A percentile compares a stretch with the other conserved stretches of the same genome.
Evolutionary conservation across 805 yeast species (phyloP).

Genomic region (Saturnispora sekii): DNA sequence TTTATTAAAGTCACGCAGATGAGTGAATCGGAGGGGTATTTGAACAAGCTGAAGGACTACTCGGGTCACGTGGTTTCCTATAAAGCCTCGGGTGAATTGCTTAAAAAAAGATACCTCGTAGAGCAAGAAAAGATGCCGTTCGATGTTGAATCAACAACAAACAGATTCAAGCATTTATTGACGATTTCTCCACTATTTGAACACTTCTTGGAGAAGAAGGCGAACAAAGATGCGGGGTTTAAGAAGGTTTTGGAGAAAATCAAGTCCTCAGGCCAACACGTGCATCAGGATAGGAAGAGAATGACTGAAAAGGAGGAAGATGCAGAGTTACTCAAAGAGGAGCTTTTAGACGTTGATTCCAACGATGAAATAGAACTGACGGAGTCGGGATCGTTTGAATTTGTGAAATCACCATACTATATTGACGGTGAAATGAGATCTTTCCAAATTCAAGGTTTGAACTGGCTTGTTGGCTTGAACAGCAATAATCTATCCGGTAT

Average conservation of each 20-base stretch:
- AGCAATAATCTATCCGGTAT: slow-evolving; percentile 89
- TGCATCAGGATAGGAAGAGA: slow-evolving; percentile 40
- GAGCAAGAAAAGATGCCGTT: slow-evolving; percentile 28
- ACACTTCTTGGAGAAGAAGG: slow-evolving; percentile 59
- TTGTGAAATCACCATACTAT: slow-evolving; percentile 56
- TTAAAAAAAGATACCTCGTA: slow-evolving; percentile 21
- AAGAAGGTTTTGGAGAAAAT: slow-evolving; percentile 40
- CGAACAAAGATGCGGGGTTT: slow-evolving; percentile 50
- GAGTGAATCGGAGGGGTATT: slow-evolving; percentile 1
- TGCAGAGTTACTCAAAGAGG: slow-evolving; percentile 58
- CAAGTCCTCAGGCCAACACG: slow-evolving; percentile 9
- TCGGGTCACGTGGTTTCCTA: background rate
- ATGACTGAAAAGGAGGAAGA: slow-evolving; percentile 75
- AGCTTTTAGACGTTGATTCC: slow-evolving; percentile 21
- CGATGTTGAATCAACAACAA: slow-evolving; percentile 50
- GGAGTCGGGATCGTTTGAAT: slow-evolving; percentile 30
- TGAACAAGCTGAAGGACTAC: background rate
- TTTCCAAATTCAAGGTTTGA: slow-evolving; percentile 89
- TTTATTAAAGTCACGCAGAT: background rate
- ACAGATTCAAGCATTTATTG: slow-evolving; percentile 56
- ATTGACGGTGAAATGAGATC: slow-evolving; percentile 74
- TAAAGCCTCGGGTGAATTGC: background rate
- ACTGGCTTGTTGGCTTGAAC: slow-evolving; percentile 85
- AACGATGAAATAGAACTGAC: slow-evolving; percentile 13
- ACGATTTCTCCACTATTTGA: slow-evolving; percentile 58